Evolutionary conservation across 495 filamentous ascomycete species (phyloP).

Genomic region (Hyphodiscus hymeniophilus): DNA sequence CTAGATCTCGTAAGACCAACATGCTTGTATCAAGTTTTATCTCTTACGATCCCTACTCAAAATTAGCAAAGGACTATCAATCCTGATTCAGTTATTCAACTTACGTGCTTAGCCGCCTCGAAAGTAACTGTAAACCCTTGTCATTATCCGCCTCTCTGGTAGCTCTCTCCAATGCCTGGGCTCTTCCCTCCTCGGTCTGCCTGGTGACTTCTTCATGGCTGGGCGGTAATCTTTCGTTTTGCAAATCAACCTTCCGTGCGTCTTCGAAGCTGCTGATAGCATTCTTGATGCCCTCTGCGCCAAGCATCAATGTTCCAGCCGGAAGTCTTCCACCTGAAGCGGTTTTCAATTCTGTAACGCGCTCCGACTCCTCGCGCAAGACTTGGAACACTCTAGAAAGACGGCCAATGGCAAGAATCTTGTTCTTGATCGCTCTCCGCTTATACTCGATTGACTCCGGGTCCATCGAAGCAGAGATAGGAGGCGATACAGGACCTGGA

Average conservation of each 20-base stretch:
- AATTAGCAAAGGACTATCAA: background rate
- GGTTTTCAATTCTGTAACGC: conserved; percentile 95
- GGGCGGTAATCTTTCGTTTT: conserved; percentile 91
- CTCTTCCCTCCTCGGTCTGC: conserved; percentile 68
- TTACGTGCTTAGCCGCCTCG: conserved; percentile 93
- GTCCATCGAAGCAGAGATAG: conserved; percentile 49
- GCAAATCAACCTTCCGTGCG: conserved; percentile 93
- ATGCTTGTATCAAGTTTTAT: conserved; percentile 2
- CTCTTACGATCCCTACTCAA: conserved; percentile 19
- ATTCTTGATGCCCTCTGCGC: conserved; percentile 96
- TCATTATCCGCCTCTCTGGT: conserved; percentile 86
- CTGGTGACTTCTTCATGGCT: conserved; percentile 83
- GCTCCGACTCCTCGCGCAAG: conserved; percentile 91
- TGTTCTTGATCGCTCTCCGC: conserved; percentile 95
- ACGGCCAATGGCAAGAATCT: conserved; percentile 95
- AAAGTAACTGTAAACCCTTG: conserved; percentile 70
- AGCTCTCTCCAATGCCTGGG: conserved; percentile 76
- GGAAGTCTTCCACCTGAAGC: conserved; percentile 89
- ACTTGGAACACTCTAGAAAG: conserved; percentile 98
- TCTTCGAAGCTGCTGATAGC: conserved; percentile 98
- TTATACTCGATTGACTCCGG: conserved; percentile 85
- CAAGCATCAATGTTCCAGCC: conserved; percentile 93
- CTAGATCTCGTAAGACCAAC: no score
- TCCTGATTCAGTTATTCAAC: conserved; percentile 20
- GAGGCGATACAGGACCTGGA: conserved; percentile 61